Evolutionary conservation across 352 stramenopile genomes (phyloP).

Genomic region (Phytophthora fragariae): DNA sequence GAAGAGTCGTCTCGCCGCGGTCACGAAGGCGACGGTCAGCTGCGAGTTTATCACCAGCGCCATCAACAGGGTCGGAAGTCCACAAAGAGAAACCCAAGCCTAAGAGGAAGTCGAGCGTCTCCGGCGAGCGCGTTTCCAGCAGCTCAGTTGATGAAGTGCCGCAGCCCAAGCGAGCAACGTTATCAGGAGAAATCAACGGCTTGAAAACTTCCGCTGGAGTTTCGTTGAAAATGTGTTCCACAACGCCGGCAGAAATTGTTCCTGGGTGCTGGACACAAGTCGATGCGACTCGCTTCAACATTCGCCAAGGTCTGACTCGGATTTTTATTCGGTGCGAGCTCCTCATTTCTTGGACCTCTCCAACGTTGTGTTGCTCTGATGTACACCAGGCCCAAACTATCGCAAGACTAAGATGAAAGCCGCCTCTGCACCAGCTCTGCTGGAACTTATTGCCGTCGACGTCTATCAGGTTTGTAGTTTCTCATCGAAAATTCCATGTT

Average conservation of each 20-base stretch:
- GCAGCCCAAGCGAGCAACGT: constrained; percentile 11
- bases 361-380: neutral
- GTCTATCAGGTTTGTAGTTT: constrained; percentile 59
- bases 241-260: constrained; percentile 42
- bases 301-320: constrained; percentile 63
- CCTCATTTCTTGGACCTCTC: too few species aligned
- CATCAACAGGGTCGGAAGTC: constrained; percentile 13
- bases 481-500: too few species aligned
- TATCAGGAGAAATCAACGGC: constrained; percentile 47
- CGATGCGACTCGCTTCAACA: constrained; percentile 75
- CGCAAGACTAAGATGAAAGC: constrained; percentile 82
- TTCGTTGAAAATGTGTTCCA: constrained; percentile 62
- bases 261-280: constrained; percentile 73
- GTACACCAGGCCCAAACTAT: constrained; percentile 71
- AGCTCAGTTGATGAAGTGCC: constrained; percentile 6
- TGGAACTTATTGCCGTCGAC: constrained; percentile 75
- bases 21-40: neutral
- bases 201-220: constrained; percentile 56
- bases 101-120: constrained; percentile 3
- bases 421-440: constrained; percentile 56
- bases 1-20: neutral
- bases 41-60: constrained; percentile 7
- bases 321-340: too few species aligned
- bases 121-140: constrained; percentile 13
- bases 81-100: constrained; percentile 17